Evolutionary conservation across 331 rosid species (phyloP), one percentile per base, ranked within the genome.

Genomic region (Erythrophleum ivorense): DNA sequence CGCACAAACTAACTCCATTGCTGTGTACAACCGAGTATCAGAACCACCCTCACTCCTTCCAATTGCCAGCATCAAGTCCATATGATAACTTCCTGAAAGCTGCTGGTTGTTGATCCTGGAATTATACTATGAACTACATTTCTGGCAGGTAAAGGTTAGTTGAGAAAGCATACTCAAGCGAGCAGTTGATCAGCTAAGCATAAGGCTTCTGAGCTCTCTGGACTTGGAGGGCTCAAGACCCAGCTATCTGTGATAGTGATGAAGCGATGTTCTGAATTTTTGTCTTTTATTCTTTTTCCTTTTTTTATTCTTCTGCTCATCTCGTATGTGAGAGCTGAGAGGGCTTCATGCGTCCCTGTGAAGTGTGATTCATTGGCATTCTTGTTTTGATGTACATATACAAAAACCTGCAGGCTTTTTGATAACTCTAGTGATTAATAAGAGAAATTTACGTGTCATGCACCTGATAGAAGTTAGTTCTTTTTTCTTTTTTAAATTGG

Each of bases 41-140:
- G 85, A 88, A 86, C 21, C 78, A 77, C 41, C 85, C 89, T 24
- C 75, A 80, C 71, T 60, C 77, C 50, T 94, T 96, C 89, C 86
- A 86, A 75, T 80, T 96, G 75, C 99, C 99, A 2, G 89, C 92
- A 18, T 80, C 99, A 41, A 96, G 94, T 77, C 99, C 99, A 77
- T 92, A 76, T 4, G 99, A 96, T 73, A 83, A 89, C 89, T 96
- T 96, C 83, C 86, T 94, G 38, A 96, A 96, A 85, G 99, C 98
- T 52, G 99, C 99, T 34, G 98, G 98, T 73, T 96, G 95, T 85
- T 96, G 86, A 91, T 71, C 71, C 49, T 76, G 38, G 78, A 46
- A 80, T 68, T 77, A 71, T 80, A 38, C 43, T 45, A 46, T 36
- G 45, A 71, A 74, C 78, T 52, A 73, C 54, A 77, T 49, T 50